These are phyloP conservation scores for Gonapodya prolifera DNA, from an alignment of 192 early-diverging fungal species.

Conservation along the genomic window DNA sequence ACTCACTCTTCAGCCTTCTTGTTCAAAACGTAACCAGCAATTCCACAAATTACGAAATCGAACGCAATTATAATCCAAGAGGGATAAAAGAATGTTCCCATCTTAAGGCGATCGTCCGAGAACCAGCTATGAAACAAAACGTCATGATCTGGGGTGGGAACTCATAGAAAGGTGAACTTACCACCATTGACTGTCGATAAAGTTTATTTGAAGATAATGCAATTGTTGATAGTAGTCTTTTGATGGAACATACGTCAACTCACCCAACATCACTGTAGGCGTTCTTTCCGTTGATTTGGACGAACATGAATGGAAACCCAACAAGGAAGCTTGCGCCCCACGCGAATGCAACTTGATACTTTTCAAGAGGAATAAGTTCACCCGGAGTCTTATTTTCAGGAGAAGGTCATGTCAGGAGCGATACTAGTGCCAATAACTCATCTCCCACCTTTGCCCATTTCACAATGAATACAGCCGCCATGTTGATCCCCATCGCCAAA, in stretches of 20 bases:
- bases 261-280: not conserved
- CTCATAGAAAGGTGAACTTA: not conserved
- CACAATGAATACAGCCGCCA: not conserved
- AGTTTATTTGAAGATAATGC: no score
- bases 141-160: no score
- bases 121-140: no score
- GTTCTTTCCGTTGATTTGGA: not conserved
- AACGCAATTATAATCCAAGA: not conserved
- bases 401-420: no score
- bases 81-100: not conserved
- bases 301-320: not conserved
- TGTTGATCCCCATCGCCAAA: not conserved
- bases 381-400: not conserved
- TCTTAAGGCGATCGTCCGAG: not conserved
- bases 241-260: not conserved
- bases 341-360: not conserved
- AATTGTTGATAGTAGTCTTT: no score
- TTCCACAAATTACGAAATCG: not conserved
- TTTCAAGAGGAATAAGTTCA: not conserved
- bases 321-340: not conserved
- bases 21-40: not conserved
- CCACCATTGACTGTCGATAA: not conserved
- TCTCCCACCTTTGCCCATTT: not conserved
- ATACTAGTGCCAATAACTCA: no score
- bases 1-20: not conserved